Evolutionary conservation across 2,329 filamentous ascomycete genomes (phyloP).

Genomic region (Parascedosporium putredinis): DNA sequence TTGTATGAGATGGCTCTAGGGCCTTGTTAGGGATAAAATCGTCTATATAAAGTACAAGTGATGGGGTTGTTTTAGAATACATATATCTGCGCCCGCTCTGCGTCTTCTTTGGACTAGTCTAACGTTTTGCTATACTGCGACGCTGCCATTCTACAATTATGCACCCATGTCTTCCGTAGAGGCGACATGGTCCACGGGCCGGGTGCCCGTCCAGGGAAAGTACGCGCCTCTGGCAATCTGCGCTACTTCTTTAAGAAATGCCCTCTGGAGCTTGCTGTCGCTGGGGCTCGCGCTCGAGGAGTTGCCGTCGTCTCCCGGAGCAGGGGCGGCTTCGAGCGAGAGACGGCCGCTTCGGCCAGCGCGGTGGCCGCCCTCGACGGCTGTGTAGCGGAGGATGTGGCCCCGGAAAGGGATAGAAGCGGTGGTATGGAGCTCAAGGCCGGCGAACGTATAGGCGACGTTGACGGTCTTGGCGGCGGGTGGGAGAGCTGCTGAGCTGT

Average conservation of each 20-base stretch:
- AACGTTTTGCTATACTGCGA: too few relatives aligned
- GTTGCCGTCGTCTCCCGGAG: neutral
- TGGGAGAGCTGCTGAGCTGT: neutral
- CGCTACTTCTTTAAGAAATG: slow-evolving; percentile 19
- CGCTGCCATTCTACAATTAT: neutral
- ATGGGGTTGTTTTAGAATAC: neutral
- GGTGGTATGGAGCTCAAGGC: slow-evolving; percentile 40
- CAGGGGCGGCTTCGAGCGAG: slow-evolving; percentile 26
- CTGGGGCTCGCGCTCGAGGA: neutral
- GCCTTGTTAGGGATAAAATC: too few relatives aligned
- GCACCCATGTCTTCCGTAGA: neutral
- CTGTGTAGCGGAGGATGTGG: slow-evolving; percentile 39
- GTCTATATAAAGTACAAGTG: too few relatives aligned
- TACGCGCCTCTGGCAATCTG: slow-evolving; percentile 19
- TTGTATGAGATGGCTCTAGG: too few relatives aligned
- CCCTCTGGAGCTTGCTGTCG: neutral
- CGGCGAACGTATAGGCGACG: slow-evolving; percentile 31
- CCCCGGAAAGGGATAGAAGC: slow-evolving; percentile 30
- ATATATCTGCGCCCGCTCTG: neutral
- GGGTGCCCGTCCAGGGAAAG: slow-evolving; percentile 21
- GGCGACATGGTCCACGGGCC: neutral
- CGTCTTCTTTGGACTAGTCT: too few relatives aligned
- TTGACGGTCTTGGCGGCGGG: slow-evolving; percentile 7
- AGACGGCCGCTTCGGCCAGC: slow-evolving; percentile 42
- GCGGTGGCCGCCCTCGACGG: slow-evolving; percentile 39